phyloP scores from a whole-genome alignment of 257 asterid genomes.

The Orobanche coerulescens region DNA sequence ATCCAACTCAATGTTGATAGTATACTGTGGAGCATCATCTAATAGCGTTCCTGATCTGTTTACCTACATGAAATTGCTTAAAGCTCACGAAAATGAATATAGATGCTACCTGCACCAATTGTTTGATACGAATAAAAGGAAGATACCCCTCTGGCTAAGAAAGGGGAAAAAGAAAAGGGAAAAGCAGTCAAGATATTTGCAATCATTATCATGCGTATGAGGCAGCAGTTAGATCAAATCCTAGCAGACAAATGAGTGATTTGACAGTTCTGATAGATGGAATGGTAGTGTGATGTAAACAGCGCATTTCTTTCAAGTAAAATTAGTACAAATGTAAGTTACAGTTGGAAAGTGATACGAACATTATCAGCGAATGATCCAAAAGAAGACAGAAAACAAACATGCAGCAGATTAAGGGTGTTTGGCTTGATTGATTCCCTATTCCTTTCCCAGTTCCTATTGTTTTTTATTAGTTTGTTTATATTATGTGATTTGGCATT shows the following conservation, averaged over 20 bases:
- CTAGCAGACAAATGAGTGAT: conserved; percentile 4
- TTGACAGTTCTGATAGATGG: neutral
- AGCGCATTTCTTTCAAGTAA: neutral
- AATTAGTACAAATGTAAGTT: neutral
- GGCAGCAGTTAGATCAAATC: neutral
- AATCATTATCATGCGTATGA: neutral
- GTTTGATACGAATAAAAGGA: conserved; percentile 10
- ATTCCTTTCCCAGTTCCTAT: too few relatives aligned
- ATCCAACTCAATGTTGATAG: conserved; percentile 46
- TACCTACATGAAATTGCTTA: conserved; percentile 52
- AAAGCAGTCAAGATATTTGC: conserved; percentile 8
- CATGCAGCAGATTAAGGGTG: too few relatives aligned
- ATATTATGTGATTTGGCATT: too few relatives aligned
- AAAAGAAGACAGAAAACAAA: too few relatives aligned
- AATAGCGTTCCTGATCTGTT: conserved; percentile 80
- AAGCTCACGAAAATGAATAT: conserved; percentile 22
- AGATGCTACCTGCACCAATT: conserved; percentile 12
- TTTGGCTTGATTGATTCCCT: too few relatives aligned
- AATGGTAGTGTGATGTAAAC: conserved; percentile 9
- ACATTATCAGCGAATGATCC: too few relatives aligned
- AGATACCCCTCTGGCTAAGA: conserved; percentile 2
- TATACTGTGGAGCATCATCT: conserved; percentile 81
- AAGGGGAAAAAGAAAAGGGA: neutral
- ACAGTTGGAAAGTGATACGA: neutral
- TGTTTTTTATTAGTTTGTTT: too few relatives aligned